Conservation (phyloP, 2,329 filamentous ascomycete species). For the Talaromyces funiculosus region DNA sequence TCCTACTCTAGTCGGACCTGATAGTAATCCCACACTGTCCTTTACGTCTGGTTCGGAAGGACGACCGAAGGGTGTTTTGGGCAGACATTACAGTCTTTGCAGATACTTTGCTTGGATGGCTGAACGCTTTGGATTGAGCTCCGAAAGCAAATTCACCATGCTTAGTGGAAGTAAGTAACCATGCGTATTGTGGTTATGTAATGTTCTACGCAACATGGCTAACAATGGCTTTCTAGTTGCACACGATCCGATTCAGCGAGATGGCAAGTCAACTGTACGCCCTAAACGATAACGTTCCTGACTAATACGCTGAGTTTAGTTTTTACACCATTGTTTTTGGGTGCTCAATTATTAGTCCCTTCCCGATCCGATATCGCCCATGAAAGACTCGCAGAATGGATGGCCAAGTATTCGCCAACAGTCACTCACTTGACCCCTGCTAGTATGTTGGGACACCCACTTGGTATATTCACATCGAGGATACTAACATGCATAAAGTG, state of each 20-base stretch:
- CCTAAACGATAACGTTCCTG: not conserved
- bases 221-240: constrained; percentile 46
- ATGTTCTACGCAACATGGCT: not conserved
- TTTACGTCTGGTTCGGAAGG: constrained; percentile 73
- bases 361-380: constrained; percentile 79
- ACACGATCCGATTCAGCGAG: constrained; percentile 52
- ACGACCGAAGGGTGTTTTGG: constrained; percentile 77
- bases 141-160: constrained; percentile 72
- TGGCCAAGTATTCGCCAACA: constrained; percentile 66
- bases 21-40: constrained; percentile 69
- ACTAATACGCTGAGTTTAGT: constrained; percentile 33
- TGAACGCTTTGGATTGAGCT: constrained; percentile 66
- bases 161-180: constrained; percentile 58
- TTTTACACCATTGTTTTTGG: constrained; percentile 84
- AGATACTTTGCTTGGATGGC: constrained; percentile 95
- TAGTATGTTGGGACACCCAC: not conserved
- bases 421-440: constrained; percentile 89
- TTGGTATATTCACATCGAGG: too few relatives aligned
- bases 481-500: constrained; percentile 48
- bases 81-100: constrained; percentile 77
- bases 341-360: constrained; percentile 71
- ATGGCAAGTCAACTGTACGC: constrained; percentile 46
- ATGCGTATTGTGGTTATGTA: not conserved
- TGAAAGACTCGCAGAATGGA: constrained; percentile 84
- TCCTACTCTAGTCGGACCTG: constrained; percentile 75